Base-by-base conservation (phyloP, 257 asterid species). In the Hygrophila difformis region DNA sequence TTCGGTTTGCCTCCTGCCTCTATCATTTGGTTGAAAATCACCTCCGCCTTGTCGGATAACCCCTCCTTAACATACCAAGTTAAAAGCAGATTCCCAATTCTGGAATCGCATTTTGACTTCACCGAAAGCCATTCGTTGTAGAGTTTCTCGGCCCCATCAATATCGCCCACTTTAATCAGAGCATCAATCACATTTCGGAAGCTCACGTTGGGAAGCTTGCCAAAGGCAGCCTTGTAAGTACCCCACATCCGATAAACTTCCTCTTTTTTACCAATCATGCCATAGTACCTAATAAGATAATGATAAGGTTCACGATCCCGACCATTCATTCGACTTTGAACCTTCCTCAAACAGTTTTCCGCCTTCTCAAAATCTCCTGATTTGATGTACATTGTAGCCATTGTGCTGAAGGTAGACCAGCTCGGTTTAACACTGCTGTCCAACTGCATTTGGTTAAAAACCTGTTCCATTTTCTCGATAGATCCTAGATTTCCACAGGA, bases 391-490 rank as follows among this genome's bases (percentile, higher is more conserved):
- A 70, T 29, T 4, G 94, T 62, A 10, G 99, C 94, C 99, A 91
- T 66, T 18, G 96, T 79, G 71, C 95, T 71, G 57, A 60, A 91
- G 6, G 99, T 86, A 41, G 87, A 64, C 99, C 99, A 91, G 49
- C 67, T 80, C 39, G 95, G 89, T 21, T 64, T 69, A 41, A 80
- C 56, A 43, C 61, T 6, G 53, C 69, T 44, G 63, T 80, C 92
- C 44, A 61, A 62, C 66, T 76, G 64, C 95, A 91, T 86, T 43
- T 47, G 68, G 12, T 72, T 68, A 35, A 74, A 64, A 26, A 73
- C 93, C 59, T 68, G 67, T 50, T 91, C 99, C 94, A 80, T 76
- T 52, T 70, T 73, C 44, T 72, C 93, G 1, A 59, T 41, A 44
- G 82, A 78, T 24, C 83, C 88, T 44, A 48, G 73, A 17, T 75